phyloP scores from a whole-genome alignment of 805 yeast species.

The Peterozyma xylosa region DNA sequence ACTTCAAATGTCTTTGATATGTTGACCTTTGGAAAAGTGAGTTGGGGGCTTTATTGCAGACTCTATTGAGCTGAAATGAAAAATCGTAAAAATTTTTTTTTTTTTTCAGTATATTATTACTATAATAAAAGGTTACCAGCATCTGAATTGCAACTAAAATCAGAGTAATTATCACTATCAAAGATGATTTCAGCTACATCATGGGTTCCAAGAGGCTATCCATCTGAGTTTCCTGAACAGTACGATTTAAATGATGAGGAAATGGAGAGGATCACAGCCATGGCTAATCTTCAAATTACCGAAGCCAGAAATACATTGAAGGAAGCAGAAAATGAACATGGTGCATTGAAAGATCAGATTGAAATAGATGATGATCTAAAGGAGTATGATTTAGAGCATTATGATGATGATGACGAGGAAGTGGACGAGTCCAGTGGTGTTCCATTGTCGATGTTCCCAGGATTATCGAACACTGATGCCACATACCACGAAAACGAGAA shows the following conservation, averaged over 20 bases:
- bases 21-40: too few species aligned
- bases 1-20: too few species aligned
- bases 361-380: conserved; percentile 79
- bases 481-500: conserved; percentile 40
- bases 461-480: conserved; percentile 52
- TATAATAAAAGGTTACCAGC: neutral
- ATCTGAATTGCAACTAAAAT: neutral
- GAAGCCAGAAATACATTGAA: conserved; percentile 67
- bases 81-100: neutral
- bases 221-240: conserved; percentile 86
- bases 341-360: conserved; percentile 37
- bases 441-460: conserved; percentile 63
- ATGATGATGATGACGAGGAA: conserved; percentile 60
- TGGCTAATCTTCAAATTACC: conserved; percentile 76
- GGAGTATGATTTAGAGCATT: conserved; percentile 80
- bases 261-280: conserved; percentile 78
- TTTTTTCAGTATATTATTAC: neutral
- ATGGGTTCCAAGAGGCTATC: conserved; percentile 96
- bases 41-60: too few species aligned
- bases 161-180: neutral
- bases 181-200: conserved; percentile 82
- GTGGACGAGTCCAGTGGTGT: conserved; percentile 47
- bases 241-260: conserved; percentile 88
- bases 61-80: too few species aligned
- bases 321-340: conserved; percentile 26